phyloP scores from a whole-genome alignment of 139 green algal genomes.

The Nannochloris sp. region DNA sequence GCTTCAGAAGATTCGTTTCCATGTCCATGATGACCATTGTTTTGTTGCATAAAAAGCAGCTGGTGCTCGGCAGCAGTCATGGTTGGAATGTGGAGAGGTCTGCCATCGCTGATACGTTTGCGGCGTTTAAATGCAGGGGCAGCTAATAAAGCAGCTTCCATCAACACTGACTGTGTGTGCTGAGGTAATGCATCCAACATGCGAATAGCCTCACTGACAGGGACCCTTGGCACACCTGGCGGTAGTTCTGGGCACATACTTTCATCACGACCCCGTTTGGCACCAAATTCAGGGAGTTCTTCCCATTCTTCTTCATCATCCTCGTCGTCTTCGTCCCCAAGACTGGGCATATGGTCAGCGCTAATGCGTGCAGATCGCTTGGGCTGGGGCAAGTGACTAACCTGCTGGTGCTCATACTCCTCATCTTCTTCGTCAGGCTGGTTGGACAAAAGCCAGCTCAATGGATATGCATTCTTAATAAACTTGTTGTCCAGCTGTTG shows the following conservation, averaged over 20 bases:
- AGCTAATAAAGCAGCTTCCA: conserved; percentile 6
- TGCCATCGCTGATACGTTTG: neutral
- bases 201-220: neutral
- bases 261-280: neutral
- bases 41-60: neutral
- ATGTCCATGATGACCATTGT: too few relatives aligned
- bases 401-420: neutral
- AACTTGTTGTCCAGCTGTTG: conserved; percentile 18
- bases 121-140: conserved; percentile 4
- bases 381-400: neutral
- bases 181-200: neutral
- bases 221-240: neutral
- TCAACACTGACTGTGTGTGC: neutral
- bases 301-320: neutral
- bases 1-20: too few relatives aligned
- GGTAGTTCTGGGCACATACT: neutral
- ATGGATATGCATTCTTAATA: conserved; percentile 9
- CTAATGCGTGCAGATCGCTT: neutral
- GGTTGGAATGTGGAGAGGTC: neutral
- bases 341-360: neutral
- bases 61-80: neutral
- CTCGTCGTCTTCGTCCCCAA: neutral
- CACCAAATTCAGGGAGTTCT: neutral
- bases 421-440: conserved; percentile 10
- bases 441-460: conserved; percentile 38